Percentiles rank a stretch among this genome's conserved stretches.
Conservation (phyloP, 2,329 filamentous ascomycete genomes). For the Coniosporium tulheliwenetii region DNA sequence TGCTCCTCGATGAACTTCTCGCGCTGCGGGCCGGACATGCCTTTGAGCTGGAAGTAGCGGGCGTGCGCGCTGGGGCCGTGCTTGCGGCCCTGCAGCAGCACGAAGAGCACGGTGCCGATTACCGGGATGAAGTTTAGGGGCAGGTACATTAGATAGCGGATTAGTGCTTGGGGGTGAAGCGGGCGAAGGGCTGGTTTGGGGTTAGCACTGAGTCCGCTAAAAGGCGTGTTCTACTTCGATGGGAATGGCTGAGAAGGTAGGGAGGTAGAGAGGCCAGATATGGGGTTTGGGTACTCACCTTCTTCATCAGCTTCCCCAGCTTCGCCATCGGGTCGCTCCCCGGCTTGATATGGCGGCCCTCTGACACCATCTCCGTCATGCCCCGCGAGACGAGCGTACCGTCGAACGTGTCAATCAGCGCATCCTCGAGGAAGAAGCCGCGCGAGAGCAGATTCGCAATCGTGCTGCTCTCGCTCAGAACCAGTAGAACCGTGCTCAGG, state of each 20-base stretch:
- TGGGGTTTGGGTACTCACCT: too few relatives aligned
- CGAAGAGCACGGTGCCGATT: conserved; percentile 68
- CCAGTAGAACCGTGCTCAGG: conserved; percentile 54
- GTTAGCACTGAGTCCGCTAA: too few relatives aligned
- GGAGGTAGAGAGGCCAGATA: too few relatives aligned
- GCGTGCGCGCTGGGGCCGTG: conserved; percentile 37
- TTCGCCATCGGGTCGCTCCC: conserved; percentile 36
- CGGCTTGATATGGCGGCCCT: conserved; percentile 56
- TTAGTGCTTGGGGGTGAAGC: conserved; percentile 42
- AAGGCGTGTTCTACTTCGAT: too few relatives aligned
- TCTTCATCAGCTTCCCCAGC: conserved; percentile 38
- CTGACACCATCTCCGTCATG: conserved; percentile 48
- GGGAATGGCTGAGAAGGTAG: too few relatives aligned
- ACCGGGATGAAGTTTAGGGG: conserved; percentile 89
- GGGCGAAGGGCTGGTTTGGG: conserved; percentile 39
- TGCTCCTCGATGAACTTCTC: conserved; percentile 55
- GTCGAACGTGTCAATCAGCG: conserved; percentile 79
- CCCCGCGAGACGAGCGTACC: conserved; percentile 43
- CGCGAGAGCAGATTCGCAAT: conserved; percentile 40
- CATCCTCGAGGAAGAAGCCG: conserved; percentile 65
- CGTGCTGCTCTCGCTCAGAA: conserved; percentile 35
- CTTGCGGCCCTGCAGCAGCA: conserved; percentile 49
- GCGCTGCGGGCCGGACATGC: conserved; percentile 52
- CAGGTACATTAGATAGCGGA: conserved; percentile 71
- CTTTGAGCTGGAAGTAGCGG: conserved; percentile 84